Percentiles rank a stretch among this genome's conserved stretches.
phyloP scores from a whole-genome alignment of 768 basidiomycete genomes.

The Suillus discolor region DNA sequence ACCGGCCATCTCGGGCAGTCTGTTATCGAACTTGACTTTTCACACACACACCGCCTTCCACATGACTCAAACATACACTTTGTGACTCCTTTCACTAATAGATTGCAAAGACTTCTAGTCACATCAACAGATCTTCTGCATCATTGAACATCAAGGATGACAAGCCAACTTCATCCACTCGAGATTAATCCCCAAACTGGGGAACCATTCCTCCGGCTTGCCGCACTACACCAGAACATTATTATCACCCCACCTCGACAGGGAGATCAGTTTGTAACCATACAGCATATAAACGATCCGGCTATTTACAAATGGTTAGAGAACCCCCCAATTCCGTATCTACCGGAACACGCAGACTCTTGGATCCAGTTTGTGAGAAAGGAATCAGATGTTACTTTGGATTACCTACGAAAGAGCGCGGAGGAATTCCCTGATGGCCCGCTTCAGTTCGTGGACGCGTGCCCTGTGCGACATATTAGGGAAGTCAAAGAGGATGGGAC shows the following conservation, averaged over 20 bases:
- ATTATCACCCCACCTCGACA: constrained; percentile 61
- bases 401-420: constrained; percentile 22
- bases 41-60: not conserved
- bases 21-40: not conserved
- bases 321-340: constrained; percentile 59
- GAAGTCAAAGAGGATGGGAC: constrained; percentile 58
- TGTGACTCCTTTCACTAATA: not conserved
- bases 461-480: constrained; percentile 53
- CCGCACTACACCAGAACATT: constrained; percentile 50
- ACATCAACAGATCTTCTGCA: not conserved
- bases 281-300: constrained; percentile 51
- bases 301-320: constrained; percentile 46
- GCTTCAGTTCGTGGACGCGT: constrained; percentile 40
- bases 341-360: constrained; percentile 37
- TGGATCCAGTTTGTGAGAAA: constrained; percentile 35
- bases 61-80: not conserved
- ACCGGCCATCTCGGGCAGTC: not conserved
- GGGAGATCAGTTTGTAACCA: constrained; percentile 41
- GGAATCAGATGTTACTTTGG: constrained; percentile 24
- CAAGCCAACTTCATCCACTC: constrained; percentile 38
- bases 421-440: constrained; percentile 20
- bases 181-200: constrained; percentile 43
- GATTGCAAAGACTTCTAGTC: not conserved
- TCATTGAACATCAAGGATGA: not conserved
- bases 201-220: constrained; percentile 59